Evolutionary conservation across 2,329 filamentous ascomycete genomes (phyloP).

Genomic region (Peltaster fructicola): DNA sequence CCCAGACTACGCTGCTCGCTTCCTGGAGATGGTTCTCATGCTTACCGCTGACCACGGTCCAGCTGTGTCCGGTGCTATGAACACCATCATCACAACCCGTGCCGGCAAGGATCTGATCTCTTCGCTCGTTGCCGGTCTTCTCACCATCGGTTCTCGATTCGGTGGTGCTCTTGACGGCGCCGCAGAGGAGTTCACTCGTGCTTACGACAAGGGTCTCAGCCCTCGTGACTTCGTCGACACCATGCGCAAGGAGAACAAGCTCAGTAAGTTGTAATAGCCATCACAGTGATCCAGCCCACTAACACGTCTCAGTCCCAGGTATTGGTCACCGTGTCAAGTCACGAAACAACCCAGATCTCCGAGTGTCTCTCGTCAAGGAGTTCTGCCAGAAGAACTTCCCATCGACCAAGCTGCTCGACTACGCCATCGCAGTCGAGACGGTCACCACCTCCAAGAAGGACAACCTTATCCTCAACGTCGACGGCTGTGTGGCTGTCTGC

Average conservation of each 20-base stretch:
- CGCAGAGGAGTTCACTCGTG: slow-evolving; percentile 95
- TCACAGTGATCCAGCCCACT: slow-evolving; percentile 7
- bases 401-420: slow-evolving; percentile 94
- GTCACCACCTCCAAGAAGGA: slow-evolving; percentile 99
- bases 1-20: slow-evolving; percentile 90
- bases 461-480: slow-evolving; percentile 98
- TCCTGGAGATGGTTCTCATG: slow-evolving; percentile 99
- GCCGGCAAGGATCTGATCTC: slow-evolving; percentile 97
- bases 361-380: slow-evolving; percentile 98
- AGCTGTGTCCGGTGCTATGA: slow-evolving; percentile 98
- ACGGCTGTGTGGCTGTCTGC: slow-evolving; percentile 95
- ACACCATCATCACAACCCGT: slow-evolving; percentile 99
- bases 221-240: slow-evolving; percentile 97
- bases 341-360: slow-evolving; percentile 97
- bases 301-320: slow-evolving; percentile 52
- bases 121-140: slow-evolving; percentile 83
- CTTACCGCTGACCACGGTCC: slow-evolving; percentile 98
- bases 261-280: slow-evolving; percentile 40
- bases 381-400: slow-evolving; percentile 97
- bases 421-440: slow-evolving; percentile 90
- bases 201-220: slow-evolving; percentile 93
- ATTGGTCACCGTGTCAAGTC: slow-evolving; percentile 99
- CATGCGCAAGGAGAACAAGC: slow-evolving; percentile 99
- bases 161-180: slow-evolving; percentile 96
- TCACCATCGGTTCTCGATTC: slow-evolving; percentile 96